phyloP scores from a whole-genome alignment of 306 rosid genomes.

The Morella rubra region DNA sequence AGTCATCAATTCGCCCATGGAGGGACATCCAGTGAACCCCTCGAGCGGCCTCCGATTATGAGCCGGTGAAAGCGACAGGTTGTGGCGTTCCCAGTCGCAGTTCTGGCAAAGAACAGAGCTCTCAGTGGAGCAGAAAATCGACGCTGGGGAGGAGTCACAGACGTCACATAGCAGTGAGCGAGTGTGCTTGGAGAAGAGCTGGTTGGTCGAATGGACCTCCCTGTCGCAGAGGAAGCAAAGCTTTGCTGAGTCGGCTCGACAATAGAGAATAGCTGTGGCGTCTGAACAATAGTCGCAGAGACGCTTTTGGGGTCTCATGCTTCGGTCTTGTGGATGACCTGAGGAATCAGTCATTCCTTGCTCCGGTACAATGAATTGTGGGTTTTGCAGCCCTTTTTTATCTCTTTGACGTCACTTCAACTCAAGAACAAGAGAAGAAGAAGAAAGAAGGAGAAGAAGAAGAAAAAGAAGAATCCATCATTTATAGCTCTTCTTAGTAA shows the following conservation, averaged over 20 bases:
- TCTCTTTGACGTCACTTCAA: too few species aligned
- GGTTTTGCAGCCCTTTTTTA: background rate
- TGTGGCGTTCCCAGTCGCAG: constrained; percentile 86
- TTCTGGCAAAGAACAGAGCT: constrained; percentile 74
- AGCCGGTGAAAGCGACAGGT: constrained; percentile 30
- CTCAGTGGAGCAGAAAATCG: constrained; percentile 78
- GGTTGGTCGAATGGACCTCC: constrained; percentile 77
- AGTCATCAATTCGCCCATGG: constrained; percentile 47
- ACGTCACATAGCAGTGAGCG: constrained; percentile 71
- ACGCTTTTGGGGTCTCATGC: constrained; percentile 22
- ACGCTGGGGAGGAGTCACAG: constrained; percentile 66
- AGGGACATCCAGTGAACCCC: constrained; percentile 70
- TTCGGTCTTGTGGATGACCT: background rate
- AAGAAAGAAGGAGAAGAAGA: background rate
- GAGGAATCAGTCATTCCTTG: constrained; percentile 33
- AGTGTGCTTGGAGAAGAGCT: constrained; percentile 80
- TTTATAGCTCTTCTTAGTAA: background rate
- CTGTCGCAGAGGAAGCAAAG: constrained; percentile 82
- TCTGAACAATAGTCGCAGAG: constrained; percentile 65
- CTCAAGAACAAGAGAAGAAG: too few species aligned
- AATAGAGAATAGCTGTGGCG: constrained; percentile 61
- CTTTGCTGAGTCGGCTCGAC: constrained; percentile 90
- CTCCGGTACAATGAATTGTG: background rate
- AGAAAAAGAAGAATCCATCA: background rate
- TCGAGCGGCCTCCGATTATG: constrained; percentile 79